Evolutionary conservation across 352 stramenopile genomes (phyloP).

Genomic region (Phytophthora megakarya): DNA sequence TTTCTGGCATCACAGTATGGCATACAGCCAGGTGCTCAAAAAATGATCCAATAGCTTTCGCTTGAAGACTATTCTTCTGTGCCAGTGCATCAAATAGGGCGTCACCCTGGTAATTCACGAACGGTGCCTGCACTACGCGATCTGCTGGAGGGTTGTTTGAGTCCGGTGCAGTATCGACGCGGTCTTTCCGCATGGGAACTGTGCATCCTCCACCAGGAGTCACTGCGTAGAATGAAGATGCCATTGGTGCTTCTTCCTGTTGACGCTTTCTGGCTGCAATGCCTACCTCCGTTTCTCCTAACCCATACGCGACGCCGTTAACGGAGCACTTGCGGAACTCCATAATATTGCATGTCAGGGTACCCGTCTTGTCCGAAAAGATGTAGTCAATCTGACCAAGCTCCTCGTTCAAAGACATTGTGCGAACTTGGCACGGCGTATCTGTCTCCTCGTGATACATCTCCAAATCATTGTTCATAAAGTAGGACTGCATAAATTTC

Average conservation of each 20-base stretch:
- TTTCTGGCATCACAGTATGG: slow-evolving; percentile 98
- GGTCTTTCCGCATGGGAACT: slow-evolving; percentile 43
- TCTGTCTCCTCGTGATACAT: slow-evolving; percentile 95
- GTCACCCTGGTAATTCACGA: slow-evolving; percentile 90
- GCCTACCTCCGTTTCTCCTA: slow-evolving; percentile 87
- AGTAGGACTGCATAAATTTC: slow-evolving; percentile 92
- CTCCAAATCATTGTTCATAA: slow-evolving; percentile 91
- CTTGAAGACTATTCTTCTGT: slow-evolving; percentile 48
- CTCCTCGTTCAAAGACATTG: slow-evolving; percentile 94
- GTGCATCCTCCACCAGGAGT: slow-evolving; percentile 27
- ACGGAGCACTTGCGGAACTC: slow-evolving; percentile 97
- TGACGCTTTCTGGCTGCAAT: slow-evolving; percentile 70
- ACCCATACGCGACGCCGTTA: slow-evolving; percentile 92
- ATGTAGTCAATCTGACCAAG: slow-evolving; percentile 94
- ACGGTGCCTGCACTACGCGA: slow-evolving; percentile 72
- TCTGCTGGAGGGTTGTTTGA: slow-evolving; percentile 41
- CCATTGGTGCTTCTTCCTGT: slow-evolving; percentile 43
- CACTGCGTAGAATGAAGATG: slow-evolving; percentile 42
- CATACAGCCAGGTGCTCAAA: slow-evolving; percentile 91
- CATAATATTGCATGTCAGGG: slow-evolving; percentile 96
- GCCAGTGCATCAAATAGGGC: slow-evolving; percentile 64
- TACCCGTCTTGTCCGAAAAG: slow-evolving; percentile 96
- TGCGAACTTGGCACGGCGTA: slow-evolving; percentile 91
- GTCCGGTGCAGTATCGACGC: slow-evolving; percentile 27
- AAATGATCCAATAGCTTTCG: slow-evolving; percentile 65